Conservation (phyloP, 1,284 basidiomycete genomes). For the Wolfiporia cocos region DNA sequence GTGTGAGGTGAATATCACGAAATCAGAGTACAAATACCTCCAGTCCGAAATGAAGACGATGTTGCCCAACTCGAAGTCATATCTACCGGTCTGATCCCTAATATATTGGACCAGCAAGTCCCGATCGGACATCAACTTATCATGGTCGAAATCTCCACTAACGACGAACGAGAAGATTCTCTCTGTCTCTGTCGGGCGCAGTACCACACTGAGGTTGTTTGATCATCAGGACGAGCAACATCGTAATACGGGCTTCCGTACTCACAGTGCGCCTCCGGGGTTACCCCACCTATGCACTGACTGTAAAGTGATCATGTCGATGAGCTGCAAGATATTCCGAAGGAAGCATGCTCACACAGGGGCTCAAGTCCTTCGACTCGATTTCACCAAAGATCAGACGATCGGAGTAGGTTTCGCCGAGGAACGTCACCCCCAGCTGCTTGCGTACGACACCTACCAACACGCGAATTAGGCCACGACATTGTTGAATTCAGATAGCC, state of each 20-base stretch:
- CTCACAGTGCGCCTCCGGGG: not conserved
- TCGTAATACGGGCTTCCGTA: not conserved
- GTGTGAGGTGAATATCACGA: not conserved
- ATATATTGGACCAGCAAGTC: constrained; percentile 3
- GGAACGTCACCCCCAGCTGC: constrained; percentile 21
- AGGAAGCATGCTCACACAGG: constrained; percentile 9
- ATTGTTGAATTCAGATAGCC: not conserved
- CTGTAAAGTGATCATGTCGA: constrained; percentile 24
- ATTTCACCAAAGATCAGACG: constrained; percentile 25
- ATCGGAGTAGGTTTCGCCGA: constrained; percentile 24
- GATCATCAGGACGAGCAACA: not conserved
- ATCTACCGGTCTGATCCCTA: not conserved
- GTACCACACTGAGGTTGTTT: not conserved
- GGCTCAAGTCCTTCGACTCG: constrained; percentile 17
- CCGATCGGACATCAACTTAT: not conserved
- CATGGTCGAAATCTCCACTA: not conserved
- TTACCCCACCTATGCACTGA: constrained; percentile 4
- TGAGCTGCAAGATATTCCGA: constrained; percentile 22
- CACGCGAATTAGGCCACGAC: not conserved
- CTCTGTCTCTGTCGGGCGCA: constrained; percentile 6
- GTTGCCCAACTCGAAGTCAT: constrained; percentile 8
- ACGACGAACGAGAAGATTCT: constrained; percentile 1
- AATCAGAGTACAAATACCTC: constrained; percentile 2
- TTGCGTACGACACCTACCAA: constrained; percentile 21
- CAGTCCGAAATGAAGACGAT: constrained; percentile 7